Percentiles rank a stretch among this genome's conserved stretches.
Conservation (phyloP, 2,329 filamentous ascomycete genomes). For the Berkeleyomyces basicola region DNA sequence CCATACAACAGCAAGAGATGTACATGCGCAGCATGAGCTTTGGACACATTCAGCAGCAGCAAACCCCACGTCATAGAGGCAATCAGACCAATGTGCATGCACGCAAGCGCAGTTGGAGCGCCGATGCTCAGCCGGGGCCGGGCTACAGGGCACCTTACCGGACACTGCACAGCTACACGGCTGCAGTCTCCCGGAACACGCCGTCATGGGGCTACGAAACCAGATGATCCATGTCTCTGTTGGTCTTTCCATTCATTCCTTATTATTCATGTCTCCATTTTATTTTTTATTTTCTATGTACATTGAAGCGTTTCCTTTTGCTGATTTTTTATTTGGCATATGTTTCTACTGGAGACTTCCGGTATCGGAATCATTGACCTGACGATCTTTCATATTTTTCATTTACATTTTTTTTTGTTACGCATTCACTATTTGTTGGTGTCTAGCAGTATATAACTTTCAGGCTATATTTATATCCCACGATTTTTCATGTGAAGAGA, state of each 20-base stretch:
- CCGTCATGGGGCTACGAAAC: slow-evolving; percentile 36
- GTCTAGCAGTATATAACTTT: no score
- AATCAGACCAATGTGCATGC: slow-evolving; percentile 18
- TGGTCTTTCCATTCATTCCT: slow-evolving; percentile 4
- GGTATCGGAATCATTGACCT: no score
- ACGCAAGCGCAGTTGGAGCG: slow-evolving; percentile 24
- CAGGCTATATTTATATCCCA: no score
- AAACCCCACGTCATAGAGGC: not conserved
- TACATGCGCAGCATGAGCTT: not conserved
- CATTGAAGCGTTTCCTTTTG: not conserved
- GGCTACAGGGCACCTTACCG: slow-evolving; percentile 27
- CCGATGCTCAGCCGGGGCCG: slow-evolving; percentile 15
- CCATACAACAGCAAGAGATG: slow-evolving; percentile 12
- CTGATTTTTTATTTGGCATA: not conserved
- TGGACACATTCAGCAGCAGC: not conserved
- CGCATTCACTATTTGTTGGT: no score
- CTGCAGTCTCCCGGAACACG: slow-evolving; percentile 36
- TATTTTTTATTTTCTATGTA: not conserved
- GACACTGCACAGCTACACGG: slow-evolving; percentile 41
- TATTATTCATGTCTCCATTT: slow-evolving; percentile 2
- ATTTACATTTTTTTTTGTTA: no score
- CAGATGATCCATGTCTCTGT: not conserved
- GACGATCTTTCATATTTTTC: no score
- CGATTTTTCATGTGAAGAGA: no score
- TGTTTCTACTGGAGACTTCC: no score